phyloP scores from a whole-genome alignment of 257 asterid species.

The Primulina tabacum region DNA sequence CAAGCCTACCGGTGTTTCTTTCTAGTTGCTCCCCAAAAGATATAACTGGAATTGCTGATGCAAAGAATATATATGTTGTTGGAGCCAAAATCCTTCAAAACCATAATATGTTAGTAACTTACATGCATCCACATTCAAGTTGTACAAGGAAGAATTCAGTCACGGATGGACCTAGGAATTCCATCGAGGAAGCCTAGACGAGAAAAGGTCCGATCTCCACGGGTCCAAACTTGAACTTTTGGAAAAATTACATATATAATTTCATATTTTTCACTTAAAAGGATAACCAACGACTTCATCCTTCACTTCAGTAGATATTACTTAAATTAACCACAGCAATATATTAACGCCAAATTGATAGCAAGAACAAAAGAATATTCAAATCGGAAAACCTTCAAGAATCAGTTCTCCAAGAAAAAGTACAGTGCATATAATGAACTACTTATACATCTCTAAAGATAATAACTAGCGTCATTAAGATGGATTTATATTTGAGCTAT shows the following conservation, averaged over 20 bases:
- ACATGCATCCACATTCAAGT: conserved; percentile 13
- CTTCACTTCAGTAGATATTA: background rate
- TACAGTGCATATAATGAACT: conserved; percentile 4
- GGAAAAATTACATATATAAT: background rate
- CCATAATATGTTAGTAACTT: conserved; percentile 6
- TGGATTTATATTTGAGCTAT: conserved; percentile 25
- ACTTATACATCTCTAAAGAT: background rate
- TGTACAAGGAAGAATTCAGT: background rate
- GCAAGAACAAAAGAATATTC: conserved; percentile 17
- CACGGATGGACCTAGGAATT: background rate
- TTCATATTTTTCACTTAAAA: background rate
- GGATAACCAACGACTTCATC: background rate
- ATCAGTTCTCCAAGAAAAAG: background rate
- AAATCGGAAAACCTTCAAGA: background rate
- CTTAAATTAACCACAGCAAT: background rate
- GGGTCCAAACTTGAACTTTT: background rate
- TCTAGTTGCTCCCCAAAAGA: conserved; percentile 96
- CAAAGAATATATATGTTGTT: conserved; percentile 94
- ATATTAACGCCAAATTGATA: conserved; percentile 5
- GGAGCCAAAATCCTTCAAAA: conserved; percentile 86
- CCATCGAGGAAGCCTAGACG: background rate
- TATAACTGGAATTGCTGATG: conserved; percentile 95
- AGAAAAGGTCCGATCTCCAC: background rate
- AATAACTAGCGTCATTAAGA: conserved; percentile 3
- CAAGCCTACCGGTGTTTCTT: conserved; percentile 62